These are phyloP conservation scores for Chenopodium quinoa DNA, from an alignment of 148 eudicot species.

Conservation along the genomic window DNA sequence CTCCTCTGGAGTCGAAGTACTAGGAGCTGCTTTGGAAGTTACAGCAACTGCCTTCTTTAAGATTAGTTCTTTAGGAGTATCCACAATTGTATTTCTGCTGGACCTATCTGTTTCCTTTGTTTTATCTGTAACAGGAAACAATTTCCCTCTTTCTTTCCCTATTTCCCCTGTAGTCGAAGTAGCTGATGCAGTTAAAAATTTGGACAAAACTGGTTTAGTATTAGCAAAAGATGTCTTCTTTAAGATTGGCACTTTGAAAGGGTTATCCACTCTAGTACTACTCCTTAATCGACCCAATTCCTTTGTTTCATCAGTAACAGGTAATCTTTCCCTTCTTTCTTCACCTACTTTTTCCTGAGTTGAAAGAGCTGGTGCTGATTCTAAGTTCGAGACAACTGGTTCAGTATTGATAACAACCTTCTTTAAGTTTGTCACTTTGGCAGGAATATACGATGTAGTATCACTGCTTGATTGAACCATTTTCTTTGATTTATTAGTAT, in stretches of 20 bases:
- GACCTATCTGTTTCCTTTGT: conserved; percentile 29
- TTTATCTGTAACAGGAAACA: conserved; percentile 9
- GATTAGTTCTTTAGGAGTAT: conserved; percentile 19
- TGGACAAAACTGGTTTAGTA: background rate
- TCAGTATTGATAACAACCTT: conserved; percentile 9
- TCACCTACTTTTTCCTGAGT: background rate
- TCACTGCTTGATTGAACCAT: conserved; percentile 11
- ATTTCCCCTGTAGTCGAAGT: conserved; percentile 8
- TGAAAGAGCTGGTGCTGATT: background rate
- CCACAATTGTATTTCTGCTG: conserved; percentile 22
- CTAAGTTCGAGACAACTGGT: conserved; percentile 10
- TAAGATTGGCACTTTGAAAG: conserved; percentile 15
- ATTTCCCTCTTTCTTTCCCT: background rate
- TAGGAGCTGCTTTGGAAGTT: conserved; percentile 9
- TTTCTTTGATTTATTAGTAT: background rate
- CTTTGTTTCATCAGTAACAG: background rate
- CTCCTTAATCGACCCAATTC: conserved; percentile 24
- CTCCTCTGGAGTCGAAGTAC: conserved; percentile 12
- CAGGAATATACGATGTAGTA: conserved; percentile 3
- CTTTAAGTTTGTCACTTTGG: conserved; percentile 1
- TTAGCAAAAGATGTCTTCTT: conserved; percentile 19
- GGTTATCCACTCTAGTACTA: conserved; percentile 15
- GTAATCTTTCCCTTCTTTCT: background rate
- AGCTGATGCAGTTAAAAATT: conserved; percentile 11
- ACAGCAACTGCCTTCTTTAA: conserved; percentile 19